Evolutionary conservation across 177 flowering plant genomes (phyloP).

Genomic region (Vitis hybrid): DNA sequence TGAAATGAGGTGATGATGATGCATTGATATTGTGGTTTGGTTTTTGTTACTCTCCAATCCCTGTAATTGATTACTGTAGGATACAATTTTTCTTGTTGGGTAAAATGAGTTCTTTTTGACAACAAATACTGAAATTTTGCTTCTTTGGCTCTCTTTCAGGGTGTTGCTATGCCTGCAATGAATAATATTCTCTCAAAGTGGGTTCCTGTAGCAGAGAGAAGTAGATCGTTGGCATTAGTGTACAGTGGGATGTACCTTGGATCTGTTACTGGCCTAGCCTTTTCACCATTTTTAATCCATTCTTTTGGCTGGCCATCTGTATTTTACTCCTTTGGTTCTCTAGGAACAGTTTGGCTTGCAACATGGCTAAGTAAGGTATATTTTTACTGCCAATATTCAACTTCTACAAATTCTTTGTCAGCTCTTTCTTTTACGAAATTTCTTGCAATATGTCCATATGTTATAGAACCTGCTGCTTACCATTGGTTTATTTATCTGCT

Average conservation of each 20-base stretch:
- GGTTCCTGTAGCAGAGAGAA: constrained; percentile 95
- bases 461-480: no score
- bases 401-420: neutral
- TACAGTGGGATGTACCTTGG: constrained; percentile 99
- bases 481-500: no score
- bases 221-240: constrained; percentile 90
- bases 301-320: constrained; percentile 95
- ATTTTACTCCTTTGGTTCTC: constrained; percentile 93
- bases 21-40: neutral
- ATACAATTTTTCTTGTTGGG: neutral
- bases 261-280: constrained; percentile 91
- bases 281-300: constrained; percentile 89
- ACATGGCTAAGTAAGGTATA: constrained; percentile 81
- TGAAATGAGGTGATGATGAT: no score
- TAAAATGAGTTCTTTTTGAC: neutral
- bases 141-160: constrained; percentile 45
- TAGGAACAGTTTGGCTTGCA: constrained; percentile 87
- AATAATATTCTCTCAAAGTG: constrained; percentile 91
- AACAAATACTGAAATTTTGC: neutral
- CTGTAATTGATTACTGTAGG: neutral
- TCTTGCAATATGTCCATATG: neutral
- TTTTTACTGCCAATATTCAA: neutral
- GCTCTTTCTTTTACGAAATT: neutral
- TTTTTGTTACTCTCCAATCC: neutral
- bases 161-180: constrained; percentile 99